phyloP scores from a whole-genome alignment of 1,284 basidiomycete species.

The Agroathelia rolfsii region DNA sequence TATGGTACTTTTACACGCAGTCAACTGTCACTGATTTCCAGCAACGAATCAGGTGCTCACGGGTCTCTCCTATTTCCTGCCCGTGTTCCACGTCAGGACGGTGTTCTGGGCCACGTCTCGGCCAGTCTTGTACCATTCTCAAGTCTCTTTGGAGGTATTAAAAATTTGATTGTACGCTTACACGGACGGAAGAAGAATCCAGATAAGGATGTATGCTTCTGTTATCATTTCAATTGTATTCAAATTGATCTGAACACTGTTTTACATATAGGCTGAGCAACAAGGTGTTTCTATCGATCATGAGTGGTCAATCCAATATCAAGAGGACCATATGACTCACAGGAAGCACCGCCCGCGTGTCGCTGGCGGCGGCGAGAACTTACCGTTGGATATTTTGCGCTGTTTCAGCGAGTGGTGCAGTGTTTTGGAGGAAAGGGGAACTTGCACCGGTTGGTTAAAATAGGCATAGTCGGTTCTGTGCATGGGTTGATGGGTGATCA shows the following conservation, averaged over 20 bases:
- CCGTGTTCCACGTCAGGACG: no score
- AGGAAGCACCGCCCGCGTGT: slow-evolving; percentile 27
- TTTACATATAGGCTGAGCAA: no score
- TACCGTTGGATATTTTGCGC: slow-evolving; percentile 43
- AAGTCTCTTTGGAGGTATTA: slow-evolving; percentile 18
- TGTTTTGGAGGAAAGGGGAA: slow-evolving; percentile 44
- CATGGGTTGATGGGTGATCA: slow-evolving; percentile 1
- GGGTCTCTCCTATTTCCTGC: no score
- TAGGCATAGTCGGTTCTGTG: neutral
- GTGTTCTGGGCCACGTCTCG: slow-evolving; percentile 26
- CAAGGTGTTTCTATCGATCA: no score
- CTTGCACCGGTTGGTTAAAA: slow-evolving; percentile 33
- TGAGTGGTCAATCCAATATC: slow-evolving; percentile 1
- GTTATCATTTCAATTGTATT: neutral
- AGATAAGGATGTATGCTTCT: neutral
- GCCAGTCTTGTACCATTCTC: slow-evolving; percentile 34
- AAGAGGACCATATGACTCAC: slow-evolving; percentile 11
- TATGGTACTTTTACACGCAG: no score
- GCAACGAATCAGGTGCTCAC: no score
- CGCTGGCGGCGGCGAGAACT: slow-evolving; percentile 31
- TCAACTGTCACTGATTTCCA: no score
- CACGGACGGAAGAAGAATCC: slow-evolving; percentile 4
- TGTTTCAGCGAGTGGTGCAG: slow-evolving; percentile 49
- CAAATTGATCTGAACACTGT: neutral
- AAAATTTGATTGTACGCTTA: no score